phyloP scores from a whole-genome alignment of 176 grass and related monocot species.

The Melocanna baccifera region DNA sequence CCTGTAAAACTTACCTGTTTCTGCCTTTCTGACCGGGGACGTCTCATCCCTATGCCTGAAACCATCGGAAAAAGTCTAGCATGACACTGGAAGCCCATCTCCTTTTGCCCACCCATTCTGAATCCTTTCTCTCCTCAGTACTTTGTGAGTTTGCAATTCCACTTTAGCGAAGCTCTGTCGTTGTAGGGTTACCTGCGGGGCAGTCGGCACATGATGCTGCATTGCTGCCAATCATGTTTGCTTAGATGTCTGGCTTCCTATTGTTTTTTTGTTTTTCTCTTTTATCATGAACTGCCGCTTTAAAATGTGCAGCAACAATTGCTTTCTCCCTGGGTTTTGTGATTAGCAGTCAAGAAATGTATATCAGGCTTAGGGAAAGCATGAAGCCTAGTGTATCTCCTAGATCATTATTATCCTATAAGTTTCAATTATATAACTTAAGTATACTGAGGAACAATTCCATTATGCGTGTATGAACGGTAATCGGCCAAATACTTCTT shows the following conservation, averaged over 20 bases:
- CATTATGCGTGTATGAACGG: background rate
- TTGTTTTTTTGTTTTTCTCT: background rate
- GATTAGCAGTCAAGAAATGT: background rate
- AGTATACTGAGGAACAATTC: background rate
- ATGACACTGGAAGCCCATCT: slow-evolving; percentile 7
- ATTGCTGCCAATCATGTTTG: slow-evolving; percentile 22
- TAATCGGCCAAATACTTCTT: background rate
- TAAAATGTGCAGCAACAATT: background rate
- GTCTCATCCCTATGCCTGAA: slow-evolving; percentile 28
- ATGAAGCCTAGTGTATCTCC: background rate
- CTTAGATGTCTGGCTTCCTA: slow-evolving; percentile 14
- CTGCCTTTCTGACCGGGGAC: slow-evolving; percentile 34
- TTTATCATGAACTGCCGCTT: background rate
- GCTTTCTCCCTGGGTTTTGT: background rate
- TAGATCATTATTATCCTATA: background rate
- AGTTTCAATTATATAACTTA: background rate
- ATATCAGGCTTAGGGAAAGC: background rate
- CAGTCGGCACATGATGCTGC: slow-evolving; percentile 24
- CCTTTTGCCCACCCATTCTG: slow-evolving; percentile 34
- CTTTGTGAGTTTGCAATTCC: slow-evolving; percentile 28
- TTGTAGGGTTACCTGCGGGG: slow-evolving; percentile 26
- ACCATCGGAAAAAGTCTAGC: slow-evolving; percentile 45
- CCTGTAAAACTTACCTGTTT: background rate
- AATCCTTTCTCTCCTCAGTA: background rate
- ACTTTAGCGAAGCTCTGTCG: slow-evolving; percentile 18